These are phyloP conservation scores for Candida endomychidarum DNA, from an alignment of 805 yeast species.

Conservation along the genomic window DNA sequence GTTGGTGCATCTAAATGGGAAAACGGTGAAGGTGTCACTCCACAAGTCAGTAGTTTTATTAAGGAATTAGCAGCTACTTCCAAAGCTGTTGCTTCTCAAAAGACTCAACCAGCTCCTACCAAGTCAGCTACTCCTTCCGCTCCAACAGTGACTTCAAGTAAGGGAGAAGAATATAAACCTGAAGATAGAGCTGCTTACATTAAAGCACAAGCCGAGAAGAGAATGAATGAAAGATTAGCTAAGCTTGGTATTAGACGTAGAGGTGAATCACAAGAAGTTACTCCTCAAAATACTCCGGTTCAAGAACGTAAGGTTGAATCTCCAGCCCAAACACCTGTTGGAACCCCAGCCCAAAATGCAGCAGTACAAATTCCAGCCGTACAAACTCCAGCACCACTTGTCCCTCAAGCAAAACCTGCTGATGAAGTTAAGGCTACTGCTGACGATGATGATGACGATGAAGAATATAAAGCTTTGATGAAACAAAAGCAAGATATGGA, in stretches of 20 bases:
- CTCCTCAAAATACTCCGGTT: constrained; percentile 2
- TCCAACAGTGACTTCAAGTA: constrained; percentile 10
- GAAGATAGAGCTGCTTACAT: constrained; percentile 77
- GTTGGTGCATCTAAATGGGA: constrained; percentile 74
- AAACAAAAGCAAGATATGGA: constrained; percentile 47
- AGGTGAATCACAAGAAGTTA: constrained; percentile 9
- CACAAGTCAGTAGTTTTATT: constrained; percentile 61
- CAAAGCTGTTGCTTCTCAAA: constrained; percentile 8
- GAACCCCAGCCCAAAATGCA: too few relatives aligned
- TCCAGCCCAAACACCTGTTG: too few relatives aligned
- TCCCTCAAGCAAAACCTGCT: constrained; percentile 12
- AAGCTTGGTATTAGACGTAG: constrained; percentile 65
- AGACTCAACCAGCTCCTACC: background rate
- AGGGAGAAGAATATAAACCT: constrained; percentile 32
- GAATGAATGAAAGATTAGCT: constrained; percentile 84
- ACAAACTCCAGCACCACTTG: constrained; percentile 11
- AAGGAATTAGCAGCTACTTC: constrained; percentile 38
- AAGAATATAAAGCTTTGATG: constrained; percentile 49
- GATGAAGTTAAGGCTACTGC: constrained; percentile 11
- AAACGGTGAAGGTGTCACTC: constrained; percentile 73
- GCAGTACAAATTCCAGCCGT: constrained; percentile 7
- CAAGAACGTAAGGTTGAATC: background rate
- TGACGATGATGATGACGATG: constrained; percentile 41
- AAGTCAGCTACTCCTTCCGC: constrained; percentile 11
- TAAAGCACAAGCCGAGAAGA: constrained; percentile 70